These are phyloP conservation scores for Gentiana macrophylla DNA, from an alignment of 257 asterid genomes.

Conservation along the genomic window DNA sequence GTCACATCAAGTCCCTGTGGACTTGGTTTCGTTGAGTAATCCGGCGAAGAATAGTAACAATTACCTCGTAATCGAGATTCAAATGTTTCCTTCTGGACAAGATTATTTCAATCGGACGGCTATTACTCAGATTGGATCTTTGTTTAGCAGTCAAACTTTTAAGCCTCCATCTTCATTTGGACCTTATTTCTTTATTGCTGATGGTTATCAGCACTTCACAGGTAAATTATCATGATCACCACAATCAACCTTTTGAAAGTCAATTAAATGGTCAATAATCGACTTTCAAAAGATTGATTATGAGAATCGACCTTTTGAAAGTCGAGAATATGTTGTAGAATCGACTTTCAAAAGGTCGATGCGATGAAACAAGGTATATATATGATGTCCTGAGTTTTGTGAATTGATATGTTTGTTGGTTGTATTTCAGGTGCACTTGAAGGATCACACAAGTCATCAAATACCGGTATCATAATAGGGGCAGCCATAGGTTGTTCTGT, in stretches of 20 bases:
- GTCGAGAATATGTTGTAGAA: no score
- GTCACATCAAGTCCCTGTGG: constrained; percentile 48
- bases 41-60: constrained; percentile 33
- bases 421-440: constrained; percentile 20
- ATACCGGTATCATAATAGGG: constrained; percentile 41
- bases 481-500: constrained; percentile 58
- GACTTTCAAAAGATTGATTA: no score
- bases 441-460: constrained; percentile 26
- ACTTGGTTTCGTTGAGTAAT: constrained; percentile 51
- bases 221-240: constrained; percentile 21
- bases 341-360: no score
- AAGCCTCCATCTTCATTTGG: constrained; percentile 67
- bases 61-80: constrained; percentile 45
- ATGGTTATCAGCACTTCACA: constrained; percentile 33
- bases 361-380: no score
- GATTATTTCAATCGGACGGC: constrained; percentile 52
- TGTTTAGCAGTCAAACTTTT: constrained; percentile 73
- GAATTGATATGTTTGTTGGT: background rate
- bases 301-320: no score
- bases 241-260: no score
- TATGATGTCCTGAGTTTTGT: no score
- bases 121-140: constrained; percentile 43
- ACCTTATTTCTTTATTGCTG: constrained; percentile 48
- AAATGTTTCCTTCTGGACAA: constrained; percentile 50
- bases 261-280: no score